phyloP scores from a whole-genome alignment of 164 flowering plant genomes.

The Berberis vulgaris region DNA sequence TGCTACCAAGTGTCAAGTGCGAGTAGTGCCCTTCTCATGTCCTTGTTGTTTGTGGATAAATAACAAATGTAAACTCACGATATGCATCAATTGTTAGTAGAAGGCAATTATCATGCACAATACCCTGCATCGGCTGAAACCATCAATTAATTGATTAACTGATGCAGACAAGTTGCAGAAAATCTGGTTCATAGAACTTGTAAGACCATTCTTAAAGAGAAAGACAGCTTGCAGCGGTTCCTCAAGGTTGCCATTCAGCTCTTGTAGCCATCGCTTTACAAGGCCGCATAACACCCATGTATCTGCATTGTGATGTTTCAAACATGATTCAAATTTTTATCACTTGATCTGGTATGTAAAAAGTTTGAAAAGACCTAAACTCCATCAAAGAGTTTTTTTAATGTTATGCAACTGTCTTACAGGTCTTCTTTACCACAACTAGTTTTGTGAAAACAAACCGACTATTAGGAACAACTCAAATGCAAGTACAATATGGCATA shows the following conservation, averaged over 20 bases:
- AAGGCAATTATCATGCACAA: not conserved
- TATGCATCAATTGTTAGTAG: no score
- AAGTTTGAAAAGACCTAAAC: no score
- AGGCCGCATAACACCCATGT: conserved; percentile 38
- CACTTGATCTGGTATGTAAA: not conserved
- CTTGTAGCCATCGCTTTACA: conserved; percentile 63
- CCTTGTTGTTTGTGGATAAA: no score
- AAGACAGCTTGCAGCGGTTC: conserved; percentile 56
- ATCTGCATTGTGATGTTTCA: conserved; percentile 35
- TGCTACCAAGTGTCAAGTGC: no score
- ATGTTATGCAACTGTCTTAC: no score
- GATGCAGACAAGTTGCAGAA: conserved; percentile 50
- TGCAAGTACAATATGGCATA: no score
- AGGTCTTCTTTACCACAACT: no score
- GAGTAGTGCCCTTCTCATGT: no score
- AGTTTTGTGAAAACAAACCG: no score
- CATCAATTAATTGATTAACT: conserved; percentile 42
- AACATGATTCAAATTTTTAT: not conserved
- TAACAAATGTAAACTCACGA: no score
- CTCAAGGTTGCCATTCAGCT: conserved; percentile 54
- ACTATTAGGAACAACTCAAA: no score
- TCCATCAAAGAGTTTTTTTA: no score
- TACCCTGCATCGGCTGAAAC: conserved; percentile 63
- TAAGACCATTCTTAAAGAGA: conserved; percentile 44
- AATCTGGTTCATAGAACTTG: conserved; percentile 44